A percentile compares a stretch with the other conserved stretches of the same genome.
Evolutionary conservation across 495 filamentous ascomycete species (phyloP).

Genomic region (Penicillium ochrochloron): DNA sequence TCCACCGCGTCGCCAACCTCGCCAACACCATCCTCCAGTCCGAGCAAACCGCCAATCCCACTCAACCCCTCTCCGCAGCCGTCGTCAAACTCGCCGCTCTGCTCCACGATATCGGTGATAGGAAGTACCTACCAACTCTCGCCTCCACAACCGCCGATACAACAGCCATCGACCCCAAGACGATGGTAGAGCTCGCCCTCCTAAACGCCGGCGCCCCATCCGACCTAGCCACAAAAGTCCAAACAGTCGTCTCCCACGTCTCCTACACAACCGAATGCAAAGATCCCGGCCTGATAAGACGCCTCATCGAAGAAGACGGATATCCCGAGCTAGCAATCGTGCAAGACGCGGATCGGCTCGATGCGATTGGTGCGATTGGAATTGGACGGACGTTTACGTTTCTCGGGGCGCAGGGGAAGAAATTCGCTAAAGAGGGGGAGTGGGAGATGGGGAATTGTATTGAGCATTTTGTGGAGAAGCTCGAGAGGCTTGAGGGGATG

Average conservation of each 20-base stretch:
- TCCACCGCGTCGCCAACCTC: slow-evolving; percentile 75
- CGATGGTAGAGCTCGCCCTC: slow-evolving; percentile 62
- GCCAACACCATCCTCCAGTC: slow-evolving; percentile 61
- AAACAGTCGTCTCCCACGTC: slow-evolving; percentile 71
- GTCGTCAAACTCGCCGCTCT: slow-evolving; percentile 74
- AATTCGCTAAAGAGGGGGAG: slow-evolving; percentile 31
- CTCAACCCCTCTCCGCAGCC: slow-evolving; percentile 49
- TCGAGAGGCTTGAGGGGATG: slow-evolving; percentile 71
- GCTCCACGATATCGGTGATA: slow-evolving; percentile 86
- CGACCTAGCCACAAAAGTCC: slow-evolving; percentile 64
- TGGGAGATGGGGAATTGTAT: slow-evolving; percentile 67
- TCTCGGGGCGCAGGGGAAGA: slow-evolving; percentile 61
- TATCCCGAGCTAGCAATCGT: slow-evolving; percentile 81
- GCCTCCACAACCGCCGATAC: not conserved
- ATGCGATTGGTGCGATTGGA: slow-evolving; percentile 86
- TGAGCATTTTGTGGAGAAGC: slow-evolving; percentile 79
- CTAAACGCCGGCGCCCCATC: slow-evolving; percentile 55
- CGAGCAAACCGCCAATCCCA: slow-evolving; percentile 42
- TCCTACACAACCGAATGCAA: slow-evolving; percentile 76
- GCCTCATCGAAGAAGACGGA: slow-evolving; percentile 51
- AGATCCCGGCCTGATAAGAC: slow-evolving; percentile 55
- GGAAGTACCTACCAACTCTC: slow-evolving; percentile 66
- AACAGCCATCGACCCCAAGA: slow-evolving; percentile 44
- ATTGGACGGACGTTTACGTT: slow-evolving; percentile 80
- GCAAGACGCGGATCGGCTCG: slow-evolving; percentile 88